These are phyloP conservation scores for Sarocladium kiliense DNA, from an alignment of 2,329 filamentous ascomycete species.

Conservation along the genomic window DNA sequence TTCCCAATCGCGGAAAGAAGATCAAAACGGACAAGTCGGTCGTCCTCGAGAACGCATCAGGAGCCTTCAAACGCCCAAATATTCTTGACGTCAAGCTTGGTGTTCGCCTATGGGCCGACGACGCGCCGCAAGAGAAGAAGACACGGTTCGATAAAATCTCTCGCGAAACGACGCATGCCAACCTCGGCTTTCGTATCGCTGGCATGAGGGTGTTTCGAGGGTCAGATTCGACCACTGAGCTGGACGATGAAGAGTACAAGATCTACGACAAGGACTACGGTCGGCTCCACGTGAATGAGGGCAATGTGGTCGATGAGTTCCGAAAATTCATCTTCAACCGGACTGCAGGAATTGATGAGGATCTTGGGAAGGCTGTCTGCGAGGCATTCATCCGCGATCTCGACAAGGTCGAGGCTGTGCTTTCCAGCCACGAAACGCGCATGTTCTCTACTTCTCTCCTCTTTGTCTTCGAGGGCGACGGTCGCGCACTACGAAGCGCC, in stretches of 20 bases:
- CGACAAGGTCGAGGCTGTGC: constrained; percentile 43
- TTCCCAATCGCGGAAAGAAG: constrained; percentile 45
- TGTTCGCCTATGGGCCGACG: constrained; percentile 77
- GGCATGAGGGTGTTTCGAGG: constrained; percentile 62
- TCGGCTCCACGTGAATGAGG: constrained; percentile 43
- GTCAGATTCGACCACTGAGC: constrained; percentile 42
- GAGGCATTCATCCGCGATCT: constrained; percentile 50
- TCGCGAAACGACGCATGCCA: constrained; percentile 53
- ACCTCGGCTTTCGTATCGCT: constrained; percentile 57
- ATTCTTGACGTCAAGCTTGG: constrained; percentile 94
- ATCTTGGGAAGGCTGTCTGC: constrained; percentile 51
- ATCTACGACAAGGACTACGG: constrained; percentile 62
- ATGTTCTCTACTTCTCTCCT: constrained; percentile 61
- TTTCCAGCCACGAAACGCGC: constrained; percentile 52
- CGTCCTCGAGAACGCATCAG: constrained; percentile 78
- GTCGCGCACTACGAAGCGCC: constrained; percentile 44
- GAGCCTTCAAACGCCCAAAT: constrained; percentile 78
- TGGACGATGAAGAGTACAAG: constrained; percentile 50
- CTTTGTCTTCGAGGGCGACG: constrained; percentile 62
- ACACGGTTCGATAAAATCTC: constrained; percentile 55
- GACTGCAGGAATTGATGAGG: constrained; percentile 52
- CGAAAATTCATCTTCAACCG: constrained; percentile 54
- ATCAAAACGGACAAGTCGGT: constrained; percentile 77
- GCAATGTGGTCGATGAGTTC: constrained; percentile 51
- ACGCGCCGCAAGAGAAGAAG: constrained; percentile 55